Evolutionary conservation across 2,329 filamentous ascomycete species (phyloP), one percentile per base, ranked within the genome.

Genomic region (Pseudogymnoascus sp.): DNA sequence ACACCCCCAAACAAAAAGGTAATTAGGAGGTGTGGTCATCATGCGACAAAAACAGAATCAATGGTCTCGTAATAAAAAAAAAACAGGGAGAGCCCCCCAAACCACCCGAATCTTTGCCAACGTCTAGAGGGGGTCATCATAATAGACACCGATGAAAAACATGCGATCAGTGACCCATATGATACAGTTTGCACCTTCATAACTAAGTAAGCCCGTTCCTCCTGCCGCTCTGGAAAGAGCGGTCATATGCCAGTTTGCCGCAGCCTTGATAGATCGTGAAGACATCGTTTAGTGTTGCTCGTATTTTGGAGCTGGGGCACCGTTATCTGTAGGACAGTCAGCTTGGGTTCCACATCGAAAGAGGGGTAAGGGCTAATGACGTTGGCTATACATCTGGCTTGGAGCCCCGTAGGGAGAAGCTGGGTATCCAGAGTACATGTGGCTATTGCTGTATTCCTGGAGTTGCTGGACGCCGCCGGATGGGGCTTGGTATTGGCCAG

Each of bases 401-500:
- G 69, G 71, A 23, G 69, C 67, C 62, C 80, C 82, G 67, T 86
- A 86, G 4, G 82, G 82, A 11, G 83, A 85, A 60, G 84, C 80
- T 61, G 83, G 82, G 71, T 86, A 86, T 69, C 76, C 80, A 59
- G 79, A 75, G 69, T 86, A 86, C 75, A 84, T 82, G 67, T 83
- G 81, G 67, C 77, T 78, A 63, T 74, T 73, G 68, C 76, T 76
- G 70, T 87, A 87, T 63, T 87, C 83, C 9, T 82, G 76, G 3
- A 86, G 75, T 69, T 83, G 81, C 67, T 82, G 80, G 21, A 85
- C 82, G 23, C 78, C 78, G 1, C 77, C 78, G 1, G 84, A 81
- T 15, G 86, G 84, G n/a, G 84, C 81, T 42, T 86, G 83, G 71
- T 91, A 91, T 70, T 88, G 86, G 64, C 75, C 80, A 73, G 80